Base-by-base conservation (phyloP, 2,329 filamentous ascomycete species). In the Monosporascus sp. region DNA sequence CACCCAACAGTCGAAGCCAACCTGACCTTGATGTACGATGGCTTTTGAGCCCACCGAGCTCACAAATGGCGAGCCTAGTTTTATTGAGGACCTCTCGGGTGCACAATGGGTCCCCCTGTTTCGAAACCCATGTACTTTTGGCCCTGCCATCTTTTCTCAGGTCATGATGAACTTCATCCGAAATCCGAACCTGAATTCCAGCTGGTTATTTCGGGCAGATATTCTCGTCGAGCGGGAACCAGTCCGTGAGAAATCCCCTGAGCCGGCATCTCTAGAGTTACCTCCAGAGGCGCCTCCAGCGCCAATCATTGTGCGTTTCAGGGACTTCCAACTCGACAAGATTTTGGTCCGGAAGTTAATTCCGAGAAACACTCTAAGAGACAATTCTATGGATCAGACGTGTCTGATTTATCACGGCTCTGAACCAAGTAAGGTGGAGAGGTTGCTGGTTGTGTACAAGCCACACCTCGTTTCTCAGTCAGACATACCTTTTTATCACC, bases 401-500 rank as follows among this genome's bases (percentile, higher is more conserved):
- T 96, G 90, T 68, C 79, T 89, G 52, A 80, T 92, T 57, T 89
- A 90, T 67, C 63, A 64, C 59, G 63, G 54, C 50, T 64, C 67
- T 6, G 62, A 63, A 17, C 55, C 61, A 38, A 58, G 55, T 41
- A 64, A 70, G 20, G 63, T 65, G 25, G 61, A 65, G 52, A 70
- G 72, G 31, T 80, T 77, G 35, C 71, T 93, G 50, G 82, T 96
- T 17, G 69, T 95, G 37, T 96, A 95, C 67, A 76, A 88, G 6
- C 90, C 93, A 7, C 91, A 96, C 69, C 77, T 83, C 8, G 68
- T 77, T 35, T 73, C 73, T 1, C 72, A 79, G 11, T 75, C 80
- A 15, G 80, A 87, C 3, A 79, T 94, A 56, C 93, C 93, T 1
- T 96, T 88, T 71, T 97, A 97, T 70, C 92, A 97, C 65, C 93